Percentiles rank a stretch among this genome's conserved stretches.
phyloP scores from a whole-genome alignment of 306 rosid genomes.

The Cucurbita argyrosperma region DNA sequence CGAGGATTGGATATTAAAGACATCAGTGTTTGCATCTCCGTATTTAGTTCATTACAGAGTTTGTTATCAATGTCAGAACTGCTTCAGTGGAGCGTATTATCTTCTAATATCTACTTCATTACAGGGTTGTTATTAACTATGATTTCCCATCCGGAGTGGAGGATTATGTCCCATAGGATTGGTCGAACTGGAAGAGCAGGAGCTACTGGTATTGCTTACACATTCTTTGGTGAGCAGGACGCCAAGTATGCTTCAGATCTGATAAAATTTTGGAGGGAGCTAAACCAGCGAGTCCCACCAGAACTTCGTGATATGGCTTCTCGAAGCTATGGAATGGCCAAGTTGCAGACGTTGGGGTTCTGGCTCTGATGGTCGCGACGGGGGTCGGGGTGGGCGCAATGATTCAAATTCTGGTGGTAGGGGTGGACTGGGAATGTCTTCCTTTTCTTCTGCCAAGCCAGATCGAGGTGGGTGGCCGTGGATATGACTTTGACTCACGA shows the following conservation, averaged over 20 bases:
- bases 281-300: slow-evolving; percentile 70
- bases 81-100: neutral
- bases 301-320: slow-evolving; percentile 73
- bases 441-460: slow-evolving; percentile 18
- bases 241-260: slow-evolving; percentile 85
- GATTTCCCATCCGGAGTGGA: slow-evolving; percentile 99
- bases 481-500: slow-evolving; percentile 31
- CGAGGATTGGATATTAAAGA: slow-evolving; percentile 91
- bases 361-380: slow-evolving; percentile 39
- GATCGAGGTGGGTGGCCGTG: slow-evolving; percentile 56
- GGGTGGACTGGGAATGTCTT: slow-evolving; percentile 39
- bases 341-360: slow-evolving; percentile 74
- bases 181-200: slow-evolving; percentile 99
- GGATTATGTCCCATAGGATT: slow-evolving; percentile 98
- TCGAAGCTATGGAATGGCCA: slow-evolving; percentile 82
- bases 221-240: slow-evolving; percentile 92
- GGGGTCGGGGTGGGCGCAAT: slow-evolving; percentile 50
- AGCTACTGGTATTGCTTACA: slow-evolving; percentile 85
- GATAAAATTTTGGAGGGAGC: slow-evolving; percentile 93
- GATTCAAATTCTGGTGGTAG: slow-evolving; percentile 59
- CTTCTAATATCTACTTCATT: neutral
- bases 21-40: slow-evolving; percentile 47
- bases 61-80: neutral
- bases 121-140: slow-evolving; percentile 87
- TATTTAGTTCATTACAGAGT: neutral